Base-by-base conservation (phyloP, 1,284 basidiomycete genomes). In the Cutaneotrichosporon sp. region DNA sequence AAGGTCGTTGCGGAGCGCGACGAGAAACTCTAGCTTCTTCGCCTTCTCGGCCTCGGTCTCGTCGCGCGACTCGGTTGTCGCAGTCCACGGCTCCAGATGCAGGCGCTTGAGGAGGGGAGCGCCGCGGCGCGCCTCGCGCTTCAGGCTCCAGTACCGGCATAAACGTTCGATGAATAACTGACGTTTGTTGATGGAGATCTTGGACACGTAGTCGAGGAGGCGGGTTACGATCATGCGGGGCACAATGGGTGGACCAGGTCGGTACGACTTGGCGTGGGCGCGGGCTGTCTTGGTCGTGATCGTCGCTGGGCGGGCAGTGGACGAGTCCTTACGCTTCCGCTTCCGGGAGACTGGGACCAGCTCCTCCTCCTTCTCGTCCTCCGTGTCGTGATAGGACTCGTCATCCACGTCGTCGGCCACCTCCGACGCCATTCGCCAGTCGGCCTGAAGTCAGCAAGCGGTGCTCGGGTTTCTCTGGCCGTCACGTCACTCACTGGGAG, bases 1-100 rank as follows among this genome's bases (percentile, higher is more conserved):
- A 6, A 99, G 80, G 67, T 97, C 91, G 27, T 81, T 79, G 19
- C 85, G 80, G 4, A 97, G 74, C n/a, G 78, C 79, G 56, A 81
- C 81, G 54, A 93, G 71, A 71, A 84, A 79, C 86, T 90, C 83
- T n/a, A 97, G 81, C 67, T 92, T 93, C 76, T 84, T 81, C 4
- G 79, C 75, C 73, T 88, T 90, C 60, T 97, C 90, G 57, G 89
- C 87, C 29, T 91, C 88, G 2, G 83, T 87, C 63, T 88, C 80
- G 35, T 82, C 76, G 60, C 82, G 83, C 1, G 79, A 78, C 1
- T 81, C 80, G 17, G 82, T 81, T 22, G 81, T 83, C 1, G 90
- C 88, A 0, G 94, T 96, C 96, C 94, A 98, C 0, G 94, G 96
- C 77, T 98, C 94, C 27, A 98, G 78, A 75, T 99, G 93, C 48